These are phyloP conservation scores for Dactylellina drechsleri DNA, from an alignment of 2,329 filamentous ascomycete genomes.

Conservation along the genomic window DNA sequence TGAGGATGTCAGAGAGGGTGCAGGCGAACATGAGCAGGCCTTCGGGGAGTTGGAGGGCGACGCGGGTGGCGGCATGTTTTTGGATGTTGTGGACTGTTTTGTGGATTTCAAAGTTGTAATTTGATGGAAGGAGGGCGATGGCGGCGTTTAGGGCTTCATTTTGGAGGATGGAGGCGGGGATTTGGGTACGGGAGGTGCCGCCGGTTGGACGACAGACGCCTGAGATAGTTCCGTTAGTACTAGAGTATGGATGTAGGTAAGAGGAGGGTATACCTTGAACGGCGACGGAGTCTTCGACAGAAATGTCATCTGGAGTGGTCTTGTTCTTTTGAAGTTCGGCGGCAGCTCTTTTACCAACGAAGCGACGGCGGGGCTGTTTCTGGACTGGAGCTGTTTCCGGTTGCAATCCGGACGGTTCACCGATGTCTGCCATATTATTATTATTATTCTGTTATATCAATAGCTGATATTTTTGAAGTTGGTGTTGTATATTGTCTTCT, in stretches of 20 bases:
- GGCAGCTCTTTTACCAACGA: constrained; percentile 83
- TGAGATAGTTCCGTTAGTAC: neutral
- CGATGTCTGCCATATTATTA: constrained; percentile 13
- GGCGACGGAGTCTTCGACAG: constrained; percentile 69
- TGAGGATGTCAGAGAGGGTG: constrained; percentile 95
- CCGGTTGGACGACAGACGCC: constrained; percentile 74
- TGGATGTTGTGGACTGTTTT: constrained; percentile 97
- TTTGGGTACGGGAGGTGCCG: constrained; percentile 86
- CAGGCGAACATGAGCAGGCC: constrained; percentile 94
- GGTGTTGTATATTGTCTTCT: too few relatives aligned
- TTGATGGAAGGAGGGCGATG: constrained; percentile 85
- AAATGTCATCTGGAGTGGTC: constrained; percentile 54
- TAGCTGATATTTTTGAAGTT: neutral
- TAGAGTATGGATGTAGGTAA: constrained; percentile 55
- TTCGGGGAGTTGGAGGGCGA: constrained; percentile 97
- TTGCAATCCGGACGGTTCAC: constrained; percentile 32
- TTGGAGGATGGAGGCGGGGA: constrained; percentile 85
- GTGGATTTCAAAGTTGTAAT: constrained; percentile 98
- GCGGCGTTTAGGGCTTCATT: constrained; percentile 87
- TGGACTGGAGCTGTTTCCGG: constrained; percentile 63
- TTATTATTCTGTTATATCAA: neutral
- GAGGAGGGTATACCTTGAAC: constrained; percentile 71
- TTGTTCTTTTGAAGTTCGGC: constrained; percentile 69
- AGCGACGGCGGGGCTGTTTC: constrained; percentile 88
- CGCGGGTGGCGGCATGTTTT: constrained; percentile 77